A percentile compares a stretch with the other conserved stretches of the same genome.
Evolutionary conservation across 2,329 filamentous ascomycete genomes (phyloP).

Genomic region (Plectosphaerella sp.): DNA sequence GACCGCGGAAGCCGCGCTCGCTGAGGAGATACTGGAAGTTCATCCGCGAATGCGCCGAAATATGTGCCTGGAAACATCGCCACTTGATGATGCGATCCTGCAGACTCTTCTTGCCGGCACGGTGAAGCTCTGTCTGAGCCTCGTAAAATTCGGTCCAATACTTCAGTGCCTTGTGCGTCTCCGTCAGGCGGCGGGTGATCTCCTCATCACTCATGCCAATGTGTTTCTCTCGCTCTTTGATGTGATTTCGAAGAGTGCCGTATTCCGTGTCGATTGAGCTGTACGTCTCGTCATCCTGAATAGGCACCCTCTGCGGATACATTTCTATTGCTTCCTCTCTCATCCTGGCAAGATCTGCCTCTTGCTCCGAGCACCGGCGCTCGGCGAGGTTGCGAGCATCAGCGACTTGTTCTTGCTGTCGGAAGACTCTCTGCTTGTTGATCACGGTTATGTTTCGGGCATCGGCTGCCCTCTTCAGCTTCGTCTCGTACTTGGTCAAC

Average conservation of each 20-base stretch:
- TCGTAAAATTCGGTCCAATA: constrained; percentile 33
- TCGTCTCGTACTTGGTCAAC: constrained; percentile 52
- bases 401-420: constrained; percentile 43
- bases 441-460: constrained; percentile 32
- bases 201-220: constrained; percentile 62
- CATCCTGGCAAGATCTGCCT: constrained; percentile 46
- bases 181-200: constrained; percentile 47
- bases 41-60: constrained; percentile 79
- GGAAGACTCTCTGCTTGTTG: constrained; percentile 59
- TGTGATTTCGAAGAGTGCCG: constrained; percentile 49
- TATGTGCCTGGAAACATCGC: constrained; percentile 75
- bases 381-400: constrained; percentile 39
- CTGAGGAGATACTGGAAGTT: constrained; percentile 86
- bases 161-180: constrained; percentile 34
- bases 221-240: constrained; percentile 51
- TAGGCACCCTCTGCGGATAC: constrained; percentile 50
- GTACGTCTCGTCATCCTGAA: constrained; percentile 61
- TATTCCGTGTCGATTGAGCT: constrained; percentile 51
- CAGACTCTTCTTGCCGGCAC: constrained; percentile 55
- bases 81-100: constrained; percentile 69
- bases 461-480: constrained; percentile 36
- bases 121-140: constrained; percentile 35
- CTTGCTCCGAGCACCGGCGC: constrained; percentile 41
- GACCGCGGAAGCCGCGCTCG: constrained; percentile 84
- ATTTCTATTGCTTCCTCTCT: constrained; percentile 49